Percentiles rank a stretch among this genome's conserved stretches.
Conservation (phyloP, 2,329 filamentous ascomycete species). For the Aspergillus puulaauensis region DNA sequence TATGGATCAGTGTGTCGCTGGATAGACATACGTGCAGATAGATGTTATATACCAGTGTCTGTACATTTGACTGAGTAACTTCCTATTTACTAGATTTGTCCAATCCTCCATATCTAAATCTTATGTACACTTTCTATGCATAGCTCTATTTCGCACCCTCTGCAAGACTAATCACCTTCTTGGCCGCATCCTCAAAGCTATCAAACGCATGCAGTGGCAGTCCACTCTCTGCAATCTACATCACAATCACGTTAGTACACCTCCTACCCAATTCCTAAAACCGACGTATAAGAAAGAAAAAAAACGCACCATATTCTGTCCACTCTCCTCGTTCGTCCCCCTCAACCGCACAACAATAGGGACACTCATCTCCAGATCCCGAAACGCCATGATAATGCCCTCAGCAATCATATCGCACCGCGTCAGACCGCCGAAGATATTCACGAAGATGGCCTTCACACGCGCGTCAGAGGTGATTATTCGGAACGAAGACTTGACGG, state of each 20-base stretch:
- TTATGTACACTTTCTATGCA: neutral
- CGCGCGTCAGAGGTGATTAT: constrained; percentile 70
- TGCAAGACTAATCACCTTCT: constrained; percentile 63
- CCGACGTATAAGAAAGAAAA: neutral
- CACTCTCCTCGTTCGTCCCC: constrained; percentile 71
- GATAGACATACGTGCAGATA: constrained; percentile 4
- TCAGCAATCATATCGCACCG: constrained; percentile 79
- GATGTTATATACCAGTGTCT: constrained; percentile 2
- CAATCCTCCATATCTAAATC: neutral
- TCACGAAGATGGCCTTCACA: constrained; percentile 71
- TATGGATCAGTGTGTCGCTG: neutral
- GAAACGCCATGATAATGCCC: constrained; percentile 71
- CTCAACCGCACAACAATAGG: constrained; percentile 76
- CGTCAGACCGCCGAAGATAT: constrained; percentile 70
- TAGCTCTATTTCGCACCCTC: neutral
- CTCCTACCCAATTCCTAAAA: no score
- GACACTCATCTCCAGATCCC: constrained; percentile 63
- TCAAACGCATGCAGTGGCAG: constrained; percentile 70
- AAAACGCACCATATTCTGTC: constrained; percentile 58
- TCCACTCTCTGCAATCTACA: constrained; percentile 63
- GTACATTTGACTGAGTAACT: neutral
- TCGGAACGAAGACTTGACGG: constrained; percentile 74
- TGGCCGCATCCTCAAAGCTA: constrained; percentile 70
- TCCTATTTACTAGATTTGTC: neutral
- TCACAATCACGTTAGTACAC: constrained; percentile 11